These are phyloP conservation scores for Carex myosuroides DNA, from an alignment of 176 grass and related monocot species.

Conservation along the genomic window DNA sequence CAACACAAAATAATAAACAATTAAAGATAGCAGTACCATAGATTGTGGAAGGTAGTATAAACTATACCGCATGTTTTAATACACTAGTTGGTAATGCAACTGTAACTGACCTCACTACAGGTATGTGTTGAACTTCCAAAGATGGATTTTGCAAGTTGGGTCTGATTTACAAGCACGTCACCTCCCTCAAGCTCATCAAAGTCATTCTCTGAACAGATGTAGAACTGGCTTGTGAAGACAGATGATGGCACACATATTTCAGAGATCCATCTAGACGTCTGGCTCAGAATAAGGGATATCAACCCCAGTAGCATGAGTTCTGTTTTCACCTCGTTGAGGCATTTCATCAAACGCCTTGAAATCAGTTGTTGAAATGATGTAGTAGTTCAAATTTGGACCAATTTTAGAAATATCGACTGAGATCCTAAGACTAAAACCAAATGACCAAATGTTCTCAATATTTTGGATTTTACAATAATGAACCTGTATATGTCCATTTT, in stretches of 20 bases:
- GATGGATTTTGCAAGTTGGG: constrained; percentile 19
- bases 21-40: neutral
- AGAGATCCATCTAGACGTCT: constrained; percentile 71
- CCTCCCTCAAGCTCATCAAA: constrained; percentile 16
- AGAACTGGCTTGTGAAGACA: constrained; percentile 63
- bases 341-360: constrained; percentile 20
- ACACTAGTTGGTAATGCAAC: neutral
- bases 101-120: constrained; percentile 49
- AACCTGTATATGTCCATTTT: neutral
- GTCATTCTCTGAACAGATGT: constrained; percentile 62
- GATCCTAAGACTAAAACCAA: neutral
- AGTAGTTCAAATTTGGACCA: neutral
- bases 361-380: constrained; percentile 5
- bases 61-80: neutral
- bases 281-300: constrained; percentile 93
- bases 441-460: neutral
- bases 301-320: constrained; percentile 90
- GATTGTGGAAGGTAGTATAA: neutral
- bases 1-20: neutral
- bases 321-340: constrained; percentile 22
- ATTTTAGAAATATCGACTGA: neutral
- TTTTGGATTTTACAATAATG: neutral
- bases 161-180: constrained; percentile 26
- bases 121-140: constrained; percentile 21
- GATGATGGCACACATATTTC: constrained; percentile 80